Evolutionary conservation across 352 stramenopile species (phyloP), one percentile per base, ranked within the genome.

Genomic region (Albugo candida): DNA sequence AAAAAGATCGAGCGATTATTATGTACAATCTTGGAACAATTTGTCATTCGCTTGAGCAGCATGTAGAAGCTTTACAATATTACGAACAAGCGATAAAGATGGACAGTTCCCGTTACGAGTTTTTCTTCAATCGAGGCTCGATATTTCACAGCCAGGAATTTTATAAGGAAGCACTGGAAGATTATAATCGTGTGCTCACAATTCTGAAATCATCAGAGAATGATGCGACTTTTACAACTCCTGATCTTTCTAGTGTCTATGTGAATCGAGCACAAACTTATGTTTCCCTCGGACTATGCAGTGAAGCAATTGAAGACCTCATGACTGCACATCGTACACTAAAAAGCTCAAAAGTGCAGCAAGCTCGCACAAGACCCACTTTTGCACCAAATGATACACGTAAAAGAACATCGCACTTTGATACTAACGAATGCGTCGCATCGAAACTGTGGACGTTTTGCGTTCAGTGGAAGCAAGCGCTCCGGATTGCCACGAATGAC

Each of bases 261-360:
- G 24, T 79, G 17, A 81, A 81, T n/a, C 66, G 69, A 13, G 65
- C 56, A 1, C 64, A 74, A 43, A 41, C 79, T n/a, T 70, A 60
- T 20, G 75, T 81, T 35, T 58, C 64, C 3, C 61, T 69, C 46
- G 66, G 66, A 0, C 60, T 63, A 35, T 81, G 69, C 37, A 62
- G 60, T 10, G 40, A 56, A 2, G 66, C 69, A 35, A 63, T 53
- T 6, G 51, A 47, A 1, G 69, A 81, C 41, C 39, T 81, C 8
- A 47, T 49, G 3, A n/a, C 58, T 11, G 63, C 51, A 5, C 17
- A 58, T 2, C 34, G 41, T 3, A n/a, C 46, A 12, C 31, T 63
- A 4, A 17, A 51, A 24, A 43, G 17, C 38, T 19, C 38, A 19
- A 43, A 43, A 3, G n/a, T 52, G 5, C 17, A 52, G 20, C 20